Evolutionary conservation across 805 yeast genomes (phyloP), one percentile per base, ranked within the genome.

Genomic region (Torulaspora franciscae): DNA sequence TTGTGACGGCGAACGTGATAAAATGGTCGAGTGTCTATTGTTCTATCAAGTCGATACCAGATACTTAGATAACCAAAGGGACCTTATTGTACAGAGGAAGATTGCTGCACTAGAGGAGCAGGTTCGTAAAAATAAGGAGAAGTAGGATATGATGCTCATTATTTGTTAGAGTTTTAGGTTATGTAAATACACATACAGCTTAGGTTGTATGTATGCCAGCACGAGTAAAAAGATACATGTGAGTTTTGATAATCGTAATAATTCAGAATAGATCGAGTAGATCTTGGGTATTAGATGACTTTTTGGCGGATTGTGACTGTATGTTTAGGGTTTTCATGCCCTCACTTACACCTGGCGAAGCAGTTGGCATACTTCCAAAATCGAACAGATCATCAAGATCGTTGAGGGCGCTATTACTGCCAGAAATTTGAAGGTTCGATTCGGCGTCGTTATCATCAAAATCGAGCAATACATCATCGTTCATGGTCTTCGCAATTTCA

Each of bases 391-490:
- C 95, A 54, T 81, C 86, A 58, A 88, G 71, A 54, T 87, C 95
- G 50, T 80, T 85, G 50, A 88, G 67, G 13, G 82, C 74, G 46
- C 74, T 75, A 3, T 69, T 55, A 3, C 54, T 55, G 8, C 60
- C 45, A 14, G 46, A 35, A 3, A 42, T 36, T 5, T 48, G 64
- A 11, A 50, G 57, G 29, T 45, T 36, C 2, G 49, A 49, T 32
- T 54, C 70, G 37, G 80, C 87, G 48, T 81, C 87, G 38, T 80
- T 87, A 48, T 81, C 87, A 57, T 84, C 96, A 52, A 91, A 81
- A 62, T 91, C 96, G 41, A 91, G 76, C 53, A 93, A 71, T 55
- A 86, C 87, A 55, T 88, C 96, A 37, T 83, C 81, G 55, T 81
- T 80, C 24, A 75, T 76, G 37, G 76, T 77, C 45, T 72, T 74